Conservation (phyloP, 352 stramenopile genomes). For the Phytophthora tubulina region DNA sequence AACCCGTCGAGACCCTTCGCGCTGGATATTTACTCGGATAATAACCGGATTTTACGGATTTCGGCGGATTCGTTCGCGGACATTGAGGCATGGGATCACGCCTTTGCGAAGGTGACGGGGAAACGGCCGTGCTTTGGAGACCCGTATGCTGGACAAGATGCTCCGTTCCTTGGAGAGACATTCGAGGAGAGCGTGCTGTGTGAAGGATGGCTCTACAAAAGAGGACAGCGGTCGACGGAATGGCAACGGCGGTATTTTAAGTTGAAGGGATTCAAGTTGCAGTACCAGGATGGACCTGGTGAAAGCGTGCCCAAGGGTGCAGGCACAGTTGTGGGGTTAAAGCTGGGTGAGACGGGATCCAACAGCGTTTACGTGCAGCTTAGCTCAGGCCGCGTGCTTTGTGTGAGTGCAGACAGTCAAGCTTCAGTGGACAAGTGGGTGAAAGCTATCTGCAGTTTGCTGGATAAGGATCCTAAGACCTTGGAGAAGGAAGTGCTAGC, state of each 20-base stretch:
- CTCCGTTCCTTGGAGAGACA: conserved; percentile 71
- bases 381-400: conserved; percentile 65
- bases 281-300: conserved; percentile 70
- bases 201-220: conserved; percentile 84
- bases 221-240: conserved; percentile 59
- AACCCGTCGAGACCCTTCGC: conserved; percentile 71
- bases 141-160: conserved; percentile 60
- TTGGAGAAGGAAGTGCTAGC: conserved; percentile 34
- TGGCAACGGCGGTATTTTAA: conserved; percentile 86
- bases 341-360: conserved; percentile 53
- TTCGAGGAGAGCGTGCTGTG: conserved; percentile 62
- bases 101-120: conserved; percentile 54
- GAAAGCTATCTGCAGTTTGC: conserved; percentile 60
- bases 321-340: conserved; percentile 70
- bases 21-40: conserved; percentile 82
- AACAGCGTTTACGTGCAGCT: conserved; percentile 78
- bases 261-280: conserved; percentile 64
- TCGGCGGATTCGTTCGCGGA: conserved; percentile 71
- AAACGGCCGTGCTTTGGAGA: conserved; percentile 77
- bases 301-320: conserved; percentile 67
- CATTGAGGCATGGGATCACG: conserved; percentile 81
- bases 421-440: conserved; percentile 72
- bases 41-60: conserved; percentile 84
- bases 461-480: conserved; percentile 53
- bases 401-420: conserved; percentile 68